Evolutionary conservation across 495 filamentous ascomycete genomes (phyloP), one percentile per base, ranked within the genome.

Genomic region (Cryomyces minteri): DNA sequence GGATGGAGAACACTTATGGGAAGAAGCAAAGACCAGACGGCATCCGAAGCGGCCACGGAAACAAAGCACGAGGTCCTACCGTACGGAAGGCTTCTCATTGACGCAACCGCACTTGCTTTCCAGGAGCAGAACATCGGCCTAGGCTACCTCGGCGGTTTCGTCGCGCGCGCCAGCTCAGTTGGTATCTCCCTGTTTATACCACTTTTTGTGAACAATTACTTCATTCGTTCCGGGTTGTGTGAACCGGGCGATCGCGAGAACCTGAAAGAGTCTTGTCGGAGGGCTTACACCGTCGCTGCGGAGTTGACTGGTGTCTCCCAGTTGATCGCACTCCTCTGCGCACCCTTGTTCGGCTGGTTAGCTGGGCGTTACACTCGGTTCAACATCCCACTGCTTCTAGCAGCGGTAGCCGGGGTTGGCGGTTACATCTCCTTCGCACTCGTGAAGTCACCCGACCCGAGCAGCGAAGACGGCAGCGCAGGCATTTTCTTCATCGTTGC

Each of bases 121-220:
- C 74, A 66, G 18, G 79, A 88, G 56, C 66, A 71, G 28, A 72
- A 78, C 42, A 88, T 99, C 54, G 77, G 77, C 36, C 69, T 96
- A 0, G 85, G 82, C 12, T 99, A 96, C 53, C 63, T 95, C 0
- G 90, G 88, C 46, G 88, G 88, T 11, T 94, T 99, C 51, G 88
- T 96, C 0, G 90, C 92, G 4, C 77, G 90, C 43, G 84, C 90
- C 8, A 94, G 85, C n/a, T 93, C 87, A 0, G 88, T 99, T 38
- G 88, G 80, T 8, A 93, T 96, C 44, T 88, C 84, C 1, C 68
- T 94, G 6, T 99, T 95, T 64, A 79, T 99, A 42, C 92, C 90
- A 5, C 70, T 99, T 4, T 88, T 77, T 49, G 75, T 94, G 47
- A 95, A 99, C 54, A 70, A 79, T 36, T 94, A 85, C 59, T 98